phyloP scores from a whole-genome alignment of 495 filamentous ascomycete genomes.

The Daldinia concentrica region DNA sequence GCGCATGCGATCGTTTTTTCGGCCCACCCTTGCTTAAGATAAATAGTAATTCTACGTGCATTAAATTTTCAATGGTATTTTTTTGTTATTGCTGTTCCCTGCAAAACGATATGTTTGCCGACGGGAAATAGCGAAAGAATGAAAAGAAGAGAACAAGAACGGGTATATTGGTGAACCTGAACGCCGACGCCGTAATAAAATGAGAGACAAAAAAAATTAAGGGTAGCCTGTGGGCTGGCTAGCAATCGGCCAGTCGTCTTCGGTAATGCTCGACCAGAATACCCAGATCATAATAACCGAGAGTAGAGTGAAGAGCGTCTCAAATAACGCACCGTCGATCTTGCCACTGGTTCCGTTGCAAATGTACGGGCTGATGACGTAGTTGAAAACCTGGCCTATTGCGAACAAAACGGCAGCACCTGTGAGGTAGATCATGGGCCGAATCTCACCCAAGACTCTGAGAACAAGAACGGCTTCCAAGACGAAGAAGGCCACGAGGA shows the following conservation, averaged over 20 bases:
- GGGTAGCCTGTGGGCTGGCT: conserved; percentile 42
- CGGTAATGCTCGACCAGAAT: conserved; percentile 99
- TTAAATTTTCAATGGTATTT: conserved; percentile 36
- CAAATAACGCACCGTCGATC: conserved; percentile 92
- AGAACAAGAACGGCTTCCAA: conserved; percentile 86
- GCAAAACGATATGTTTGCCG: conserved; percentile 15
- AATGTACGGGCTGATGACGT: conserved; percentile 89
- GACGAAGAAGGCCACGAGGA: conserved; percentile 82
- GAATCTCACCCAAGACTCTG: conserved; percentile 80
- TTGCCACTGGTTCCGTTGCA: conserved; percentile 82
- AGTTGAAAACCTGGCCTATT: conserved; percentile 93
- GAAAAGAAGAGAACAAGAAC: conserved; percentile 47
- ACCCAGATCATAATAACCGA: conserved; percentile 85
- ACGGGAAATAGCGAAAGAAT: conserved; percentile 34
- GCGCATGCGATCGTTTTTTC: conserved; percentile 33
- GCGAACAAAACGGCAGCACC: conserved; percentile 83
- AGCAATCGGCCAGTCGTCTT: conserved; percentile 92
- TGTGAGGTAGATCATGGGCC: conserved; percentile 86
- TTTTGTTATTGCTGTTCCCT: conserved; percentile 26
- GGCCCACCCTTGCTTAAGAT: conserved; percentile 18
- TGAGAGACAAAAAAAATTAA: conserved; percentile 35
- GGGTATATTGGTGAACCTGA: conserved; percentile 47
- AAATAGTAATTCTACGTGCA: conserved; percentile 32
- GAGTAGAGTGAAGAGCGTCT: conserved; percentile 89
- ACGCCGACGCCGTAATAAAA: conserved; percentile 44